Percentiles rank a stretch among this genome's conserved stretches.
These are phyloP conservation scores for Podospora comata DNA, from an alignment of 495 filamentous ascomycete genomes.

Conservation along the genomic window DNA sequence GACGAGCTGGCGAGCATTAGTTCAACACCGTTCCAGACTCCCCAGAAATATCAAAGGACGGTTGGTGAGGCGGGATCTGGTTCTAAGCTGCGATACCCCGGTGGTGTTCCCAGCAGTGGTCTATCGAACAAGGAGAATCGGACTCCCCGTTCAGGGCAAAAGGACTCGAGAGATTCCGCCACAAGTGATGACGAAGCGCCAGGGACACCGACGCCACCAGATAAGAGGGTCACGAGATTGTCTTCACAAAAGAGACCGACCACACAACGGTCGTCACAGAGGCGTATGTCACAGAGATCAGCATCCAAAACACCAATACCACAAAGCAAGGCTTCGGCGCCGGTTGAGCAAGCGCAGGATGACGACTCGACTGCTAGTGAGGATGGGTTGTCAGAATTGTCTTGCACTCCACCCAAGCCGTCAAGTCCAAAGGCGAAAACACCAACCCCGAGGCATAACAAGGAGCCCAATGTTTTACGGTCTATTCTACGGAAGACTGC, in stretches of 20 bases:
- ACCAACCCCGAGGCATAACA: slow-evolving; percentile 1
- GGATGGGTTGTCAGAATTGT: slow-evolving; percentile 7
- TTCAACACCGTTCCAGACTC: slow-evolving; percentile 24
- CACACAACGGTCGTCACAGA: not conserved
- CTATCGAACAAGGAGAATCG: slow-evolving; percentile 32
- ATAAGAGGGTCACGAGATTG: not conserved
- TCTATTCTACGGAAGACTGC: not conserved
- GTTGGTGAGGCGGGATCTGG: slow-evolving; percentile 11
- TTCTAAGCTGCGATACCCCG: not conserved
- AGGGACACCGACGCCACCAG: slow-evolving; percentile 14
- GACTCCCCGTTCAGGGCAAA: slow-evolving; percentile 9
- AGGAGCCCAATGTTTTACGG: not conserved
- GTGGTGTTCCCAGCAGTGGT: slow-evolving; percentile 20
- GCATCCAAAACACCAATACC: not conserved
- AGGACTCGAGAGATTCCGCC: slow-evolving; percentile 10
- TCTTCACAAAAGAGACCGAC: slow-evolving; percentile 3
- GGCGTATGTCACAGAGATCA: not conserved
- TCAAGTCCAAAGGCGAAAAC: slow-evolving; percentile 7
- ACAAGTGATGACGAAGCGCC: slow-evolving; percentile 2
- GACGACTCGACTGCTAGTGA: slow-evolving; percentile 10
- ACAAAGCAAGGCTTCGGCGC: not conserved
- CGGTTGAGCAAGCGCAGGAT: slow-evolving; percentile 7
- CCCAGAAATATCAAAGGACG: not conserved
- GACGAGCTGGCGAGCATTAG: slow-evolving; percentile 34
- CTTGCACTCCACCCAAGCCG: slow-evolving; percentile 11